A percentile compares a stretch with the other conserved stretches of the same genome.
phyloP scores from a whole-genome alignment of 2,329 filamentous ascomycete genomes.

The Cladosporium oxysporum region DNA sequence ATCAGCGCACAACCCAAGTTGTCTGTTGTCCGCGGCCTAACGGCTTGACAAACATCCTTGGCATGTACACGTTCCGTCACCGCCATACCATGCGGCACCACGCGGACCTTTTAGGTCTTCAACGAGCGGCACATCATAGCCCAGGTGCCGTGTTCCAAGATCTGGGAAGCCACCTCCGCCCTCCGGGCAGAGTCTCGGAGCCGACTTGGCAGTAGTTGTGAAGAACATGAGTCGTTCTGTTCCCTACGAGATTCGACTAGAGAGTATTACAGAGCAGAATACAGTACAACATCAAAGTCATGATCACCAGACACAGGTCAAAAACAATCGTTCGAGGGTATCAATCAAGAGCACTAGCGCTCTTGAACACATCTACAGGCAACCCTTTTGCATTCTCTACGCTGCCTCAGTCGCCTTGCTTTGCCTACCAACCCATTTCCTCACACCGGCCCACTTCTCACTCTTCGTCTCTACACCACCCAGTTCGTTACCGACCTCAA shows the following conservation, averaged over 20 bases:
- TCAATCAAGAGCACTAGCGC: background rate
- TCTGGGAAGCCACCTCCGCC: background rate
- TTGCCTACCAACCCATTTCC: slow-evolving; percentile 72
- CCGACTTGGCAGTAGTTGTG: background rate
- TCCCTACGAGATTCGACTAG: too few species aligned
- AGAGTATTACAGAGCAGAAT: background rate
- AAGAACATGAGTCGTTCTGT: background rate
- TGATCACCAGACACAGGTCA: background rate
- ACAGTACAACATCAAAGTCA: background rate
- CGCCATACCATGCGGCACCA: background rate
- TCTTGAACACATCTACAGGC: background rate
- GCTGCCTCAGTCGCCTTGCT: slow-evolving; percentile 18
- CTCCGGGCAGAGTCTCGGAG: background rate
- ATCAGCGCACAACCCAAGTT: background rate
- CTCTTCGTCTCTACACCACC: slow-evolving; percentile 79
- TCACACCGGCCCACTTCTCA: slow-evolving; percentile 92
- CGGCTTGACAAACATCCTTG: background rate
- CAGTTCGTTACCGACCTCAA: slow-evolving; percentile 81
- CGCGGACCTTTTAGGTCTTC: background rate
- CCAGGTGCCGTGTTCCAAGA: background rate
- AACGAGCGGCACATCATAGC: background rate
- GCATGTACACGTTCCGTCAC: background rate
- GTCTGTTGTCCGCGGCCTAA: background rate
- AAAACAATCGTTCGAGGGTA: background rate
- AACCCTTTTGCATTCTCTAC: background rate